A percentile compares a stretch with the other conserved stretches of the same genome.
phyloP scores from a whole-genome alignment of 2,329 filamentous ascomycete species.

The Teratosphaeria nubilosa region DNA sequence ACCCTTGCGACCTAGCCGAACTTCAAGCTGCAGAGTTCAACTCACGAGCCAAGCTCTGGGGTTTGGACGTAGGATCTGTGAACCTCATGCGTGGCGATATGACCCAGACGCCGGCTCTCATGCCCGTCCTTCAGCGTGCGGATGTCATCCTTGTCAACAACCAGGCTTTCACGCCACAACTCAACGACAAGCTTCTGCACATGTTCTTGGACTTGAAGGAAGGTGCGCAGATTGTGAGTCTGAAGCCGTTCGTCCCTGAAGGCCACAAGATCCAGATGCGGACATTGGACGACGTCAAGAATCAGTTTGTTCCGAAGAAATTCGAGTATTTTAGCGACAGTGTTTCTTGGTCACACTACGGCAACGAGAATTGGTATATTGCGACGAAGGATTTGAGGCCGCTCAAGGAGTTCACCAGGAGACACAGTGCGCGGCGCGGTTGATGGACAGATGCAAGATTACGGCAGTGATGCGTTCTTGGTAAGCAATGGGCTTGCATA shows the following conservation, averaged over 20 bases:
- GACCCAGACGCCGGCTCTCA: slow-evolving; percentile 59
- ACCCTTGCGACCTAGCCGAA: slow-evolving; percentile 72
- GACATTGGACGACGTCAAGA: slow-evolving; percentile 71
- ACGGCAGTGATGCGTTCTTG: not conserved
- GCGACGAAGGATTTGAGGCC: slow-evolving; percentile 62
- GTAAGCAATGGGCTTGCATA: not conserved
- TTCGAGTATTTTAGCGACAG: slow-evolving; percentile 55
- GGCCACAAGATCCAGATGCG: slow-evolving; percentile 63
- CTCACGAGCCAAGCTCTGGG: slow-evolving; percentile 82
- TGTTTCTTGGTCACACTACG: slow-evolving; percentile 84
- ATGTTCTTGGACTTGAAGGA: slow-evolving; percentile 91
- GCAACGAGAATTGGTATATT: slow-evolving; percentile 71
- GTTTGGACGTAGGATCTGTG: slow-evolving; percentile 68
- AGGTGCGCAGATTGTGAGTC: slow-evolving; percentile 78
- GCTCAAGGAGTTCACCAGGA: slow-evolving; percentile 25
- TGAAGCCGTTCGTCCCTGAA: slow-evolving; percentile 82
- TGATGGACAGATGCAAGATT: not conserved
- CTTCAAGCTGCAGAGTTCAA: slow-evolving; percentile 74
- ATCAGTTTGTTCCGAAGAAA: slow-evolving; percentile 68
- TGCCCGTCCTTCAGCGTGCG: slow-evolving; percentile 65
- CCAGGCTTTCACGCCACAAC: slow-evolving; percentile 79
- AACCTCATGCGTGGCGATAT: slow-evolving; percentile 77
- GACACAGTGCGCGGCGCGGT: not conserved
- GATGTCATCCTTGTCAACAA: slow-evolving; percentile 98
- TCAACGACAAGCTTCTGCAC: slow-evolving; percentile 75